Base-by-base conservation (phyloP, 352 stramenopile species). In the Thalassiosira livingstoniorum region DNA sequence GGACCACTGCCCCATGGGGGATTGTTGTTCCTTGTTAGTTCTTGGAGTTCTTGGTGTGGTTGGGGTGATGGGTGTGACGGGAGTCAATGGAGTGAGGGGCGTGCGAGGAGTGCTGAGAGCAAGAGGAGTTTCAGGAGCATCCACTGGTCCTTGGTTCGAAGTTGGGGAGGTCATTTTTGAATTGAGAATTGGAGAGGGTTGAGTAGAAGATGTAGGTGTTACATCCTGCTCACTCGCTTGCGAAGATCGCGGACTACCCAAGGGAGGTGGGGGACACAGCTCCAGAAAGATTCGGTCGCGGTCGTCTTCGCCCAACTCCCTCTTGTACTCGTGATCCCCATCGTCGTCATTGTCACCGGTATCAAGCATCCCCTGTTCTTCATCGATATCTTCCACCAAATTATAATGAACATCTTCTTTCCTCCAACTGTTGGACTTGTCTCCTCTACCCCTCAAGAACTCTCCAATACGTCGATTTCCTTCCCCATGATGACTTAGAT, bases 1-100 rank as follows among this genome's bases (percentile, higher is more conserved):
- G 7, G 80, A 86, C 85, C 85, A 90, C 67, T 90, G 85, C 32
- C 85, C 85, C 85, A 90, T 90, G 7, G 84, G 71, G 34, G 77
- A 80, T 25, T 86, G 27, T 1, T 63, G 45, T 39, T 51, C 27
- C 2, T 68, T 63, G 29, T 75, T 35, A 5, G 34, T 55, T n/a
- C n/a, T n/a, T 39, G 55, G 25, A 32, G 23, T 32, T 11, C 21
- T 27, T 15, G 47, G n/a, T 23, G 47, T 4, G 7, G 47, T 58
- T 15, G 47, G 47, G 21, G 47, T 58, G 4, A 10, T 58, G 47
- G 47, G n/a, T 72, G 47, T 47, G 4, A 11, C 61, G 10, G 63
- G 63, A 13, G 63, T 72, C 13, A 18, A 5, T 47, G 63, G 63
- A 47, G n/a, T n/a, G n/a, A n/a, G n/a, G n/a, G 55, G 25, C 18